phyloP scores from a whole-genome alignment of 2,329 filamentous ascomycete genomes.

The Exophiala bonariae region DNA sequence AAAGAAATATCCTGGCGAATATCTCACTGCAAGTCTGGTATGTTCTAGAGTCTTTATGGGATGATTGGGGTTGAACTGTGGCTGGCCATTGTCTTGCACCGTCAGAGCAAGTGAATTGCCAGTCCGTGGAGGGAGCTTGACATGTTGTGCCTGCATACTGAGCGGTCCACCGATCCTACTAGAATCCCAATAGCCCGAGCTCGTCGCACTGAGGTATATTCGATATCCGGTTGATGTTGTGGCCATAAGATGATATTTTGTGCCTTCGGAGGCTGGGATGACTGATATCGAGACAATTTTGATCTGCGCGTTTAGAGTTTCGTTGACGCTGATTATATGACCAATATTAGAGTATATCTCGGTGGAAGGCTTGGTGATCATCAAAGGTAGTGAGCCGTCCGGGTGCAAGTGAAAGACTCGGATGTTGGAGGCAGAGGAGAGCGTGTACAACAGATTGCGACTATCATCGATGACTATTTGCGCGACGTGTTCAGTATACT shows the following conservation, averaged over 20 bases:
- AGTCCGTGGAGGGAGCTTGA: conserved; percentile 79
- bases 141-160: conserved; percentile 96
- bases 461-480: conserved; percentile 88
- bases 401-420: conserved; percentile 84
- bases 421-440: conserved; percentile 85
- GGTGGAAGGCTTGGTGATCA: conserved; percentile 55
- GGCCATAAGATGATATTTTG: conserved; percentile 64
- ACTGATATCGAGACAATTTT: conserved; percentile 81
- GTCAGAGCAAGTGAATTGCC: conserved; percentile 28
- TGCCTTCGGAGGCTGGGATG: conserved; percentile 71
- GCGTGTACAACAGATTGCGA: conserved; percentile 82
- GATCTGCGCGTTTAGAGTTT: conserved; percentile 69
- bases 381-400: conserved; percentile 51
- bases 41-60: conserved; percentile 45
- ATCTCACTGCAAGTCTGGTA: conserved; percentile 51
- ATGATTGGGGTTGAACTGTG: conserved; percentile 50
- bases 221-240: conserved; percentile 88
- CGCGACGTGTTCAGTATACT: conserved; percentile 54
- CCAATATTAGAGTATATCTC: conserved; percentile 69
- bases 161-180: conserved; percentile 70
- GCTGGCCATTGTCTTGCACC: conserved; percentile 26
- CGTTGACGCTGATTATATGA: conserved; percentile 75
- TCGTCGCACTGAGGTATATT: conserved; percentile 87
- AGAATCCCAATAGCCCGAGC: conserved; percentile 61
- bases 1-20: conserved; percentile 87